Conservation (phyloP, 2,329 filamentous ascomycete species). For the Hymenoscyphus occultus region DNA sequence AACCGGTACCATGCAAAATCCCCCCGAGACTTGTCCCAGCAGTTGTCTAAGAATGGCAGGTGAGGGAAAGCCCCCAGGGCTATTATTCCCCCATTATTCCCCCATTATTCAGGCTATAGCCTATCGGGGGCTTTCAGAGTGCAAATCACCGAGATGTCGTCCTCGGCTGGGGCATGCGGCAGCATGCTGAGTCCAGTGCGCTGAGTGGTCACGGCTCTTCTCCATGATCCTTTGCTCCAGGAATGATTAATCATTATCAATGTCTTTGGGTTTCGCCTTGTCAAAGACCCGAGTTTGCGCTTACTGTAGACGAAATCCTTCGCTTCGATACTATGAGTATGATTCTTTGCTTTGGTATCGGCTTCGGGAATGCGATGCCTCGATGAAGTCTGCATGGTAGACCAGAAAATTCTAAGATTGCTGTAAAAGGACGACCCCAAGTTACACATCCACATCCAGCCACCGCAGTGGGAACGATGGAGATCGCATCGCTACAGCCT, state of each 20-base stretch:
- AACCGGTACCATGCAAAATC: neutral
- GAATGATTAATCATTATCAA: neutral
- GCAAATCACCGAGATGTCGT: conserved; percentile 9
- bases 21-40: neutral
- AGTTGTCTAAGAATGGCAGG: neutral
- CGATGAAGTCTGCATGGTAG: too few species aligned
- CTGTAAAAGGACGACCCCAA: neutral
- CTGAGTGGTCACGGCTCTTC: conserved; percentile 4
- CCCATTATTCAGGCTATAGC: conserved; percentile 2
- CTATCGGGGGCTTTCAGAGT: conserved; percentile 1
- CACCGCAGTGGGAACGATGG: neutral
- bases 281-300: too few species aligned
- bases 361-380: too few species aligned
- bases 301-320: conserved; percentile 7
- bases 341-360: too few species aligned
- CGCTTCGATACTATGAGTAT: neutral
- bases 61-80: neutral
- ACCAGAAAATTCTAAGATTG: neutral
- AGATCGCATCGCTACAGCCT: conserved; percentile 6
- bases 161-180: neutral
- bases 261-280: neutral
- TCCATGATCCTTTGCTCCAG: conserved; percentile 2
- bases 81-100: neutral
- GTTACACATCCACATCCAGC: neutral
- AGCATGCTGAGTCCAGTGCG: conserved; percentile 1